A percentile compares a stretch with the other conserved stretches of the same genome.
Conservation (phyloP, 495 filamentous ascomycete species). For the Tricharina praecox region DNA sequence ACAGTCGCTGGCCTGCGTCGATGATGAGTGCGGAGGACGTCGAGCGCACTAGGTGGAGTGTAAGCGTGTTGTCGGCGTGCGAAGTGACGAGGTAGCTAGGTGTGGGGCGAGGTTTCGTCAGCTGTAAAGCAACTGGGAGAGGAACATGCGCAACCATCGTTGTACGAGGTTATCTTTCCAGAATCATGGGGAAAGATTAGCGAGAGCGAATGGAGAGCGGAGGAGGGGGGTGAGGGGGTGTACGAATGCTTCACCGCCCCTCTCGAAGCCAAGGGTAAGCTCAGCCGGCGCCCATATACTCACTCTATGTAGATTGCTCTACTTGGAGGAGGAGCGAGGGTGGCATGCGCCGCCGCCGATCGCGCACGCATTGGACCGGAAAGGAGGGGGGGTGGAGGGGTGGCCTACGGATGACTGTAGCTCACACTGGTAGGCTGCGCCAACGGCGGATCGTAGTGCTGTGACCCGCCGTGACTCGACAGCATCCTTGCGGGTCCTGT, state of each 20-base stretch:
- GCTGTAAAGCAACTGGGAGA: neutral
- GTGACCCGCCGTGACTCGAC: constrained; percentile 9
- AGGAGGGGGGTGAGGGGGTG: too few relatives aligned
- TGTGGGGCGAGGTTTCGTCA: too few relatives aligned
- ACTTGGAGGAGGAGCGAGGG: too few relatives aligned
- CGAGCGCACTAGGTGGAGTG: constrained; percentile 70
- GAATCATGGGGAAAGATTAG: constrained; percentile 6
- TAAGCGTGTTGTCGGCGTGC: constrained; percentile 81
- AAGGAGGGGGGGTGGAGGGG: neutral
- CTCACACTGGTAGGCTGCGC: constrained; percentile 25
- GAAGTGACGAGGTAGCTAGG: constrained; percentile 72
- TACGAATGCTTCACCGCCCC: constrained; percentile 3
- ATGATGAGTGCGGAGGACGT: constrained; percentile 49
- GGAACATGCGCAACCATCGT: constrained; percentile 4
- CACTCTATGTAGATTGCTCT: too few relatives aligned
- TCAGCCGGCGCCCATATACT: neutral
- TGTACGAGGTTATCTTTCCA: too few relatives aligned
- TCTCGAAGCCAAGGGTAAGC: neutral
- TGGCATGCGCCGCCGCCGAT: neutral
- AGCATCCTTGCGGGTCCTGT: neutral
- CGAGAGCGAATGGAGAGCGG: too few relatives aligned
- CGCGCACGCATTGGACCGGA: neutral
- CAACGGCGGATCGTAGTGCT: constrained; percentile 16
- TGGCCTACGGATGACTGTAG: constrained; percentile 25
- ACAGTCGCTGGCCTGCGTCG: constrained; percentile 58